Evolutionary conservation across 2,329 filamentous ascomycete genomes (phyloP), one percentile per base, ranked within the genome.

Genomic region (Annulohypoxylon truncatum): DNA sequence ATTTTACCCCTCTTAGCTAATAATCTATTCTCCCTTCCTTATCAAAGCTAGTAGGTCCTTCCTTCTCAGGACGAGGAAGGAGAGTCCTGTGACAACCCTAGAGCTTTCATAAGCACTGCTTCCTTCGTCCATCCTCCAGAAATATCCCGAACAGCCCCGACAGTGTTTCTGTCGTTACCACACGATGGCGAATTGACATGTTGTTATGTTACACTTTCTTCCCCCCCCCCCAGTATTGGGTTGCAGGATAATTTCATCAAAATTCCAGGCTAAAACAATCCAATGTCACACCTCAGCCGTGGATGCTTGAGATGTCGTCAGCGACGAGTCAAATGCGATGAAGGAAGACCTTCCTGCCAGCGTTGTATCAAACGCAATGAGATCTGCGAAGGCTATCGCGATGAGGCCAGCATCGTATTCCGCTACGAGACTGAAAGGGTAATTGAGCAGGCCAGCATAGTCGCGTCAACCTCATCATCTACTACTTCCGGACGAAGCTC

Each of bases 361-460:
- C 77, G 78, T 31, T 81, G 79, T 46, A 65, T 80, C 42, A 72
- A 75, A 13, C 79, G 78, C 42, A 73, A 75, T 31, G 79, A 81
- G 57, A 52, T 76, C 7, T 81, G 80, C 55, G 74, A 77, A 26
- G 78, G 78, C 9, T 81, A 81, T 64, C 72, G 78, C 28, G 79
- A 81, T 18, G 77, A 81, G 26, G 61, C 71, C 6, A 74, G 75
- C n/a, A 69, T 80, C 15, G 71, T 79, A 26, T 81, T 81, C 56
- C 74, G 78, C 2, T 65, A 79, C 51, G 77, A 81, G 65, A 80
- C 77, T 0, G 59, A 72, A 31, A 79, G 77, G 53, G 66, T 76
- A 1, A 70, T 77, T 3, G 48, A 60, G 12, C 46, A 35, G 13
- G 65, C 24, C 8, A 52, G 40, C 40, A 35, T 33, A 18, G 42